phyloP scores from a whole-genome alignment of 2,329 filamentous ascomycete genomes.

The Aspergillus piperis region DNA sequence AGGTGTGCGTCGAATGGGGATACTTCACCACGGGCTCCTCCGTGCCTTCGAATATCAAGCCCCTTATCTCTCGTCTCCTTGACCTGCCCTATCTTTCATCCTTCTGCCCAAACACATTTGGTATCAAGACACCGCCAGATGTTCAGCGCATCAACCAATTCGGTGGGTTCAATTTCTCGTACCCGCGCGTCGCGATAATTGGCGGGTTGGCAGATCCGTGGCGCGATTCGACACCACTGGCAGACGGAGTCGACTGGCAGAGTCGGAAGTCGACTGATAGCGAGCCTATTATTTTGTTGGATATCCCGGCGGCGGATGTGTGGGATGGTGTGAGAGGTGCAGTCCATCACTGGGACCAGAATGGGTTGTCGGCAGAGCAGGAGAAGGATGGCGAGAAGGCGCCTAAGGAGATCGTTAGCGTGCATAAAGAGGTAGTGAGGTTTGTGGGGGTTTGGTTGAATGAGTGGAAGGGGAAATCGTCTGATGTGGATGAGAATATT shows the following conservation, averaged over 20 bases:
- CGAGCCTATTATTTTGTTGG: slow-evolving; percentile 73
- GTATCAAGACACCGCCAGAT: slow-evolving; percentile 65
- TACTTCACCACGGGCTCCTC: slow-evolving; percentile 74
- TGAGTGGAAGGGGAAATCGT: slow-evolving; percentile 50
- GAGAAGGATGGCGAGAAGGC: slow-evolving; percentile 56
- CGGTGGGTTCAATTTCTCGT: slow-evolving; percentile 71
- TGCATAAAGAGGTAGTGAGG: slow-evolving; percentile 59
- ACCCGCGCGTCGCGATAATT: slow-evolving; percentile 73
- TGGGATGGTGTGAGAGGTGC: slow-evolving; percentile 52
- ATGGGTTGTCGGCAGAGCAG: slow-evolving; percentile 17
- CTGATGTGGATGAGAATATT: background rate
- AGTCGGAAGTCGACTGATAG: slow-evolving; percentile 60
- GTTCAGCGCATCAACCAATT: slow-evolving; percentile 71
- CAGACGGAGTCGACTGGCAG: slow-evolving; percentile 54
- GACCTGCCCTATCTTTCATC: slow-evolving; percentile 63
- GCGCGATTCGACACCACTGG: slow-evolving; percentile 72
- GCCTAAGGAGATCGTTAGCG: slow-evolving; percentile 53
- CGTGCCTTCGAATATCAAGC: slow-evolving; percentile 63
- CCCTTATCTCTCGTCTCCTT: slow-evolving; percentile 71
- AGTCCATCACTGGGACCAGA: slow-evolving; percentile 69
- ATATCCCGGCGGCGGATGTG: slow-evolving; percentile 19
- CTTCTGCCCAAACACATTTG: slow-evolving; percentile 69
- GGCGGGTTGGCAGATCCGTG: slow-evolving; percentile 80
- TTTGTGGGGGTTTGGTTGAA: slow-evolving; percentile 70
- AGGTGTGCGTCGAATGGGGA: slow-evolving; percentile 68